Evolutionary conservation across 805 yeast species (phyloP).

Genomic region (Candida morakotiae): DNA sequence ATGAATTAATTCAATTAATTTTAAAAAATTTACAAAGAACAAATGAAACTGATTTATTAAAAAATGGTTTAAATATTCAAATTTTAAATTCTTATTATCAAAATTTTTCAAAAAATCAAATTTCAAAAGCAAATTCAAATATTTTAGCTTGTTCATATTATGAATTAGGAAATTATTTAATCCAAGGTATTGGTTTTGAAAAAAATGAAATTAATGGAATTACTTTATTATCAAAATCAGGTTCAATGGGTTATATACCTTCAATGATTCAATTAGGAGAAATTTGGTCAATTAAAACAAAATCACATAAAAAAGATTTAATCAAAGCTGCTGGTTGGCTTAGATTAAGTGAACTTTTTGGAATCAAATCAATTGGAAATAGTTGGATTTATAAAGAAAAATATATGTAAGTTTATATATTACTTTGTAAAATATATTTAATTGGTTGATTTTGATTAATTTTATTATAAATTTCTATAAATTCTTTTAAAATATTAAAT

Average conservation of each 20-base stretch:
- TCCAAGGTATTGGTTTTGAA: constrained; percentile 53
- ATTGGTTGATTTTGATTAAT: constrained; percentile 8
- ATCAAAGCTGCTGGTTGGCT: constrained; percentile 67
- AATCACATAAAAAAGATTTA: constrained; percentile 52
- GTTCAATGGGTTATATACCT: constrained; percentile 60
- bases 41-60: constrained; percentile 12
- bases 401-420: constrained; percentile 27
- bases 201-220: constrained; percentile 57
- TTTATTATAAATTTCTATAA: constrained; percentile 20
- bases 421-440: constrained; percentile 12
- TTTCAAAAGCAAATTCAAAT: constrained; percentile 34
- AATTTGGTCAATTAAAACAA: constrained; percentile 59
- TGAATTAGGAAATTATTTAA: constrained; percentile 57
- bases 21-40: constrained; percentile 18
- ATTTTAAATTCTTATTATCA: constrained; percentile 21
- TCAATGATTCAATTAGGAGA: constrained; percentile 69
- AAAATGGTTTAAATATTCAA: constrained; percentile 22
- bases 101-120: constrained; percentile 18
- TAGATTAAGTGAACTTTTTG: constrained; percentile 59
- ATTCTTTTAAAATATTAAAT: constrained; percentile 26
- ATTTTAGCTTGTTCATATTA: constrained; percentile 48
- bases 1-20: constrained; percentile 24
- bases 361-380: constrained; percentile 59
- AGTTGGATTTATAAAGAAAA: constrained; percentile 75
- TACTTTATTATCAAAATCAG: constrained; percentile 59